phyloP scores from a whole-genome alignment of 2,329 filamentous ascomycete genomes.

The Penicillium sp. region DNA sequence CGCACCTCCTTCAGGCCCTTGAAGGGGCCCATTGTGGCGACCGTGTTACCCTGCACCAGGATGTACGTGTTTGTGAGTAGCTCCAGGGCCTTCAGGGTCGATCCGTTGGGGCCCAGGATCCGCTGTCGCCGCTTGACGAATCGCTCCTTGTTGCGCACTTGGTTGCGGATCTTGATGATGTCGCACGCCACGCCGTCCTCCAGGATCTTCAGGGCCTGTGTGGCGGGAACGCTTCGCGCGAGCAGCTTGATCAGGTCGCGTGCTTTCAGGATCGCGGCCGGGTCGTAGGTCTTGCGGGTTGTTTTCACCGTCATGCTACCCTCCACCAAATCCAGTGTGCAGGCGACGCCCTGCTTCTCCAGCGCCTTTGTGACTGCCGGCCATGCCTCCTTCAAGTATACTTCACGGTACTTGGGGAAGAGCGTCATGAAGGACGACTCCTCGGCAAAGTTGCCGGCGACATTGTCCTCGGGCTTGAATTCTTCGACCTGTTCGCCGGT shows the following conservation, averaged over 20 bases:
- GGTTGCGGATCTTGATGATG: constrained; percentile 88
- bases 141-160: constrained; percentile 89
- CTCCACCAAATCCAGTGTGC: constrained; percentile 89
- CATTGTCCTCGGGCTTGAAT: constrained; percentile 83
- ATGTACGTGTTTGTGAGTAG: constrained; percentile 89
- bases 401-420: constrained; percentile 95
- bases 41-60: constrained; percentile 94
- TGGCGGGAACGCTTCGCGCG: constrained; percentile 74
- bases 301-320: constrained; percentile 97
- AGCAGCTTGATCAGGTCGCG: constrained; percentile 92
- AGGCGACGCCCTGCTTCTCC: constrained; percentile 83
- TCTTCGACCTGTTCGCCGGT: constrained; percentile 65
- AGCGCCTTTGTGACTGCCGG: constrained; percentile 82
- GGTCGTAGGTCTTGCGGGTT: constrained; percentile 86
- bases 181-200: constrained; percentile 90
- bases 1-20: constrained; percentile 92
- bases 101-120: constrained; percentile 85
- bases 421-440: constrained; percentile 82
- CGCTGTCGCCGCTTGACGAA: constrained; percentile 94
- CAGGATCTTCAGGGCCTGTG: constrained; percentile 78
- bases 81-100: constrained; percentile 90
- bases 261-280: constrained; percentile 87
- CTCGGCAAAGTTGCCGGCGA: constrained; percentile 80
- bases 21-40: constrained; percentile 85
- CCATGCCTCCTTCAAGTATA: constrained; percentile 91